Evolutionary conservation across 2,329 filamentous ascomycete genomes (phyloP).

Genomic region (Aspergillus carbonarius): DNA sequence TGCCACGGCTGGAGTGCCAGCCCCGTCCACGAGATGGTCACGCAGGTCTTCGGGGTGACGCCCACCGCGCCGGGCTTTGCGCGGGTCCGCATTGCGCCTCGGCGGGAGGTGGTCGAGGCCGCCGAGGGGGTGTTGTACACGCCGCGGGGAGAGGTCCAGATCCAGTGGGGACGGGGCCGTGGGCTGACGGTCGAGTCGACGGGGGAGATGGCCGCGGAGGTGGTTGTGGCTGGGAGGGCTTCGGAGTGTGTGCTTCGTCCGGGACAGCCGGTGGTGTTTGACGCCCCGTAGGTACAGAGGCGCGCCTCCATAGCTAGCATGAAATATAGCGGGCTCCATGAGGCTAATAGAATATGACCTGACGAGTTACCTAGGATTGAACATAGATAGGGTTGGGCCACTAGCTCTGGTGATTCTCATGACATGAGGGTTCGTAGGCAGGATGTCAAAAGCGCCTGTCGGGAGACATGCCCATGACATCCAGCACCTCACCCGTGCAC

Average conservation of each 20-base stretch:
- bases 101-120: not conserved
- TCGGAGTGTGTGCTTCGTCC: not conserved
- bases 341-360: too few relatives aligned
- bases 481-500: too few relatives aligned
- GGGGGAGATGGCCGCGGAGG: not conserved
- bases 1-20: conserved; percentile 13
- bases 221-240: not conserved
- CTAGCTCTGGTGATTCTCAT: too few relatives aligned
- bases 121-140: not conserved
- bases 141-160: not conserved
- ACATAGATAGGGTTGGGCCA: too few relatives aligned
- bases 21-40: conserved; percentile 11
- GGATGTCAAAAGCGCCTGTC: too few relatives aligned
- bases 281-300: too few relatives aligned
- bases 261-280: not conserved
- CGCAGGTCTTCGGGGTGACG: conserved; percentile 5
- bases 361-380: too few relatives aligned
- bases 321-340: too few relatives aligned
- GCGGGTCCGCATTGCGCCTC: conserved; percentile 6
- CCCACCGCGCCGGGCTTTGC: not conserved
- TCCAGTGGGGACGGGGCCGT: not conserved
- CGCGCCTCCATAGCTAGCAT: too few relatives aligned
- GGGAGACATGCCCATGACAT: too few relatives aligned
- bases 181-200: not conserved
- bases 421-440: too few relatives aligned